These are phyloP conservation scores for Zizania latifolia DNA, from an alignment of 176 grass and related monocot species.

Conservation along the genomic window DNA sequence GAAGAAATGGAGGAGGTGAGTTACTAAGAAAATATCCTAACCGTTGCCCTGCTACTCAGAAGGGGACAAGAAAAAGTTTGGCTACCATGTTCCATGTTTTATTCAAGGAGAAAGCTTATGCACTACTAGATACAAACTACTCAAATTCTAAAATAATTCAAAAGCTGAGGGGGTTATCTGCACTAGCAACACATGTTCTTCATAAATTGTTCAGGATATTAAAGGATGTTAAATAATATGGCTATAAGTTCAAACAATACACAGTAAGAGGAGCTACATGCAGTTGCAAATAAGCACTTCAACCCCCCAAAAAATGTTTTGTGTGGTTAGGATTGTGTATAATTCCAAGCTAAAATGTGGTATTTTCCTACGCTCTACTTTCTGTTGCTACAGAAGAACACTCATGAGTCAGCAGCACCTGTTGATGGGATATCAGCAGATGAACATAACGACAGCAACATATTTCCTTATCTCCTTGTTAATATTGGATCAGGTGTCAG, in stretches of 20 bases:
- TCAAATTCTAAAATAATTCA: not conserved
- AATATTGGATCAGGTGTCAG: constrained; percentile 99
- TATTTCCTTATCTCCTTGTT: constrained; percentile 98
- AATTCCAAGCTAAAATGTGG: not conserved
- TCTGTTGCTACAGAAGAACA: constrained; percentile 45
- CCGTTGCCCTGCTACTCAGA: not conserved
- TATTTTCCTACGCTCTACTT: not conserved
- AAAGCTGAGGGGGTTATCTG: constrained; percentile 2
- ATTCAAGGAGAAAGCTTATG: not conserved
- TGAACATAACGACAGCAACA: constrained; percentile 73
- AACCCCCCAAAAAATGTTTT: not conserved
- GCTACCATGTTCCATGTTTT: not conserved
- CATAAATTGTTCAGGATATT: not conserved
- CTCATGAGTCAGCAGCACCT: constrained; percentile 38
- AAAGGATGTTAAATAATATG: not conserved
- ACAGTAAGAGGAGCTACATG: not conserved
- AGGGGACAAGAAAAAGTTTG: not conserved
- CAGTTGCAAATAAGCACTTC: not conserved
- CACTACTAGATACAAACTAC: constrained; percentile 1
- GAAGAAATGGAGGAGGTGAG: constrained; percentile 48
- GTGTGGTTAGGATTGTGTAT: not conserved
- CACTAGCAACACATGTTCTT: not conserved
- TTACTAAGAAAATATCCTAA: not conserved
- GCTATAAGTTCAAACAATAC: not conserved
- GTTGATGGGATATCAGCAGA: constrained; percentile 44